Evolutionary conservation across 1,284 basidiomycete species (phyloP), one percentile per base, ranked within the genome.

Genomic region (Moniliella sp.): DNA sequence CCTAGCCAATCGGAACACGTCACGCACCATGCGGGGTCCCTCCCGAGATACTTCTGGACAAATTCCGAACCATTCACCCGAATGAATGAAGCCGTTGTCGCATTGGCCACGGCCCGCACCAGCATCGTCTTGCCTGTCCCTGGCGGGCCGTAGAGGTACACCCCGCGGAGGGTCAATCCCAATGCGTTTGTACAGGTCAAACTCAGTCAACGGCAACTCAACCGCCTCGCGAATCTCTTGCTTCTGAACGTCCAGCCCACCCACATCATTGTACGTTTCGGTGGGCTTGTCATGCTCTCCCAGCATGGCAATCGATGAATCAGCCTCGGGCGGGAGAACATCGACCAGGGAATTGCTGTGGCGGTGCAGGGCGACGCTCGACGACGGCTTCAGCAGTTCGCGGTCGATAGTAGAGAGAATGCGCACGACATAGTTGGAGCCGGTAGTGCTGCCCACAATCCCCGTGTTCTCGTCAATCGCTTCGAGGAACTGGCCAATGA

Each of bases 261-360:
- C 91, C 36, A 97, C 80, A 28, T 65, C 64, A 25, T 57, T 46
- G 42, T 65, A 65, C 19, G 63, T 63, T 35, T 61, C 62, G 35
- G 46, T 50, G 1, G 54, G 57, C 35, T 81, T 81, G 66, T 99
- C 86, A 52, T 93, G 81, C 40, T 50, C 44, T 17, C 53, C 46
- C 18, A 58, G 43, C 51, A 54, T n/a, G 13, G 83, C 67, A 55
- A 99, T 99, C 18, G 78, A 82, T 8, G 83, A 91, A 66, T 97
- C 91, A 3, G 91, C 91, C 65, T 99, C 91, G 32, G 91, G 91
- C 3, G 91, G 91, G 1, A 99, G 69, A 48, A 99, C 93, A 57
- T 99, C 91, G 33, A 99, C 91, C n/a, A 99, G 71, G 2, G 88
- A 83, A 64, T 97, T 97, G 28, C 88, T 94, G 67, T 99, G 91